Conservation (phyloP, 148 eudicot genomes). For the Chenopodium suecicum region DNA sequence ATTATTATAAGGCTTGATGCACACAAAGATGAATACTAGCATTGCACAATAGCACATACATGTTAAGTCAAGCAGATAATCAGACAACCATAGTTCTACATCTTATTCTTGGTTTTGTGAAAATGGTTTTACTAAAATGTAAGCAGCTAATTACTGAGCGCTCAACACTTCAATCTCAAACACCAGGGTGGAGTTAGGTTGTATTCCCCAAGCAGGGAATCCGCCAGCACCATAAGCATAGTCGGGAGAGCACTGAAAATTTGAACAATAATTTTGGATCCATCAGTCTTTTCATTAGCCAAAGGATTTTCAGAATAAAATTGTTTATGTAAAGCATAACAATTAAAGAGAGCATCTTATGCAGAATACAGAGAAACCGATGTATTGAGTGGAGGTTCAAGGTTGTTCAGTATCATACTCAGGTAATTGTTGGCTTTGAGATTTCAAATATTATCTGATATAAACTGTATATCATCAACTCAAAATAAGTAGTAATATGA, state of each 20-base stretch:
- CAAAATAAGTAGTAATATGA: too few species aligned
- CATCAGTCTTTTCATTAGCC: not conserved
- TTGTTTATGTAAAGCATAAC: not conserved
- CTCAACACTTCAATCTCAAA: conserved; percentile 92
- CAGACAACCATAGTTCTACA: conserved; percentile 5
- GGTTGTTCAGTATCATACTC: not conserved
- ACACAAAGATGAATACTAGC: not conserved
- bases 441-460: too few species aligned
- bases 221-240: conserved; percentile 80
- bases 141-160: conserved; percentile 36
- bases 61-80: conserved; percentile 8
- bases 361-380: not conserved
- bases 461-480: too few species aligned
- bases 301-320: not conserved
- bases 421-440: too few species aligned
- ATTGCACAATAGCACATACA: not conserved
- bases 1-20: not conserved
- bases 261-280: not conserved
- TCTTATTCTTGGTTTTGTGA: conserved; percentile 23
- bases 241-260: conserved; percentile 88
- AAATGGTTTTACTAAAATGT: not conserved
- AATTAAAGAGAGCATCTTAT: not conserved
- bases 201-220: conserved; percentile 89
- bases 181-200: conserved; percentile 72
- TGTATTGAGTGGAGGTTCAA: not conserved